Base-by-base conservation (phyloP, 345 rosid species). In the Populus tremula region DNA sequence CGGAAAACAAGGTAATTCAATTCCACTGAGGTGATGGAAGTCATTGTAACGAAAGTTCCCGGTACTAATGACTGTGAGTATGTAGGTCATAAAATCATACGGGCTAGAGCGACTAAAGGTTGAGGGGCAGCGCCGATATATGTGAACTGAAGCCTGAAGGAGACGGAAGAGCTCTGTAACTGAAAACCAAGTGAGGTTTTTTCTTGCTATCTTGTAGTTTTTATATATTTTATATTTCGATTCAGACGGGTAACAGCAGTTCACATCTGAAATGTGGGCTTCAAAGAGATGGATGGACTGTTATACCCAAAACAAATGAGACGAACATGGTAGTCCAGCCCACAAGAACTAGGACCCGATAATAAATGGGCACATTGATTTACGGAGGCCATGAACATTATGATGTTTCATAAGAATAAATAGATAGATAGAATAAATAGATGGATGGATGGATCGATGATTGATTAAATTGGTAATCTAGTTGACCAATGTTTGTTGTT, bases 1-100 rank as follows among this genome's bases (percentile, higher is more conserved):
- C 98, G 97, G 81, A 93, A 96, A 73, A 93, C 89, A 71, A 96
- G 94, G 82, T 83, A 93, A 86, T 96, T 96, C 87, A 96, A 76
- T 70, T 96, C 97, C 64, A 86, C 88, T 71, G 98, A 93, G 73
- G 93, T 91, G 41, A 96, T 86, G 31, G 94, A 75, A 31, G 94
- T 67, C 97, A 96, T 91, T 38, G 82, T 77, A 31, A 80, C 29
- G 33, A 73, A 65, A 29, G 71, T 45, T 74, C 61, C 70, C 38
- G 31, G 47, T 36, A 33, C 6, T 21, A 14, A 36, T 23, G 70
- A 17, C 43, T 38, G 66, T 61, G 13, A 62, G 3, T 62, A 67
- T 38, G 33, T 31, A 67, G 70, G n/a, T 35, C 25, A 36, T 35
- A 21, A 16, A 36, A 66, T 27, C n/a, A 21, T 33, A 12, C 6